Percentiles rank a stretch among this genome's conserved stretches.
phyloP scores from a whole-genome alignment of 2,329 filamentous ascomycete genomes.

The Parafenestella ontariensis region DNA sequence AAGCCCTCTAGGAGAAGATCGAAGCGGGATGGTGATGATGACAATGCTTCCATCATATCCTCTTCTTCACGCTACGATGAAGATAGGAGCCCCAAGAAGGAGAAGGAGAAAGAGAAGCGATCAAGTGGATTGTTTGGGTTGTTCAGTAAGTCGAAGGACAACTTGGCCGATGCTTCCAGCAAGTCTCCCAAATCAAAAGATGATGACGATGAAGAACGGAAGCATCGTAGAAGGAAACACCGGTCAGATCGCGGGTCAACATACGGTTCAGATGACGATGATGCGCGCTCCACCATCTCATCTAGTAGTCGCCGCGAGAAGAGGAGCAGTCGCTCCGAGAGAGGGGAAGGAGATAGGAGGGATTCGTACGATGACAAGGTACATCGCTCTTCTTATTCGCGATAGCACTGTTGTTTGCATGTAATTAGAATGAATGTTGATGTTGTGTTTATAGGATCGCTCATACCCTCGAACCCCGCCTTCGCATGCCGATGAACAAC shows the following conservation, averaged over 20 bases:
- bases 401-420: constrained; percentile 32
- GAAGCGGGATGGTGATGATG: constrained; percentile 52
- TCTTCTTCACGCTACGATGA: constrained; percentile 50
- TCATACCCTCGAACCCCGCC: constrained; percentile 33
- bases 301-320: constrained; percentile 50
- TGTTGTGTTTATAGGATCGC: constrained; percentile 40
- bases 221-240: constrained; percentile 56
- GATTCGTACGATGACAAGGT: constrained; percentile 47
- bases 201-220: constrained; percentile 49
- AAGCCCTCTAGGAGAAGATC: constrained; percentile 51
- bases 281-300: constrained; percentile 44
- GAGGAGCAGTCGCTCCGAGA: constrained; percentile 48
- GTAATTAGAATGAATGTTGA: constrained; percentile 44
- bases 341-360: constrained; percentile 45
- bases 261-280: constrained; percentile 49
- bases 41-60: constrained; percentile 51
- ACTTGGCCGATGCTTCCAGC: constrained; percentile 38
- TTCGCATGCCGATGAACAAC: constrained; percentile 37
- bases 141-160: constrained; percentile 56
- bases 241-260: constrained; percentile 48
- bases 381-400: constrained; percentile 42
- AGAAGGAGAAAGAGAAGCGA: constrained; percentile 52
- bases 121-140: constrained; percentile 56
- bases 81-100: constrained; percentile 43
- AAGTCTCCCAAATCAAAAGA: constrained; percentile 44